Evolutionary conservation across 2,329 filamentous ascomycete genomes (phyloP).

Genomic region (Penicillium frequentans): DNA sequence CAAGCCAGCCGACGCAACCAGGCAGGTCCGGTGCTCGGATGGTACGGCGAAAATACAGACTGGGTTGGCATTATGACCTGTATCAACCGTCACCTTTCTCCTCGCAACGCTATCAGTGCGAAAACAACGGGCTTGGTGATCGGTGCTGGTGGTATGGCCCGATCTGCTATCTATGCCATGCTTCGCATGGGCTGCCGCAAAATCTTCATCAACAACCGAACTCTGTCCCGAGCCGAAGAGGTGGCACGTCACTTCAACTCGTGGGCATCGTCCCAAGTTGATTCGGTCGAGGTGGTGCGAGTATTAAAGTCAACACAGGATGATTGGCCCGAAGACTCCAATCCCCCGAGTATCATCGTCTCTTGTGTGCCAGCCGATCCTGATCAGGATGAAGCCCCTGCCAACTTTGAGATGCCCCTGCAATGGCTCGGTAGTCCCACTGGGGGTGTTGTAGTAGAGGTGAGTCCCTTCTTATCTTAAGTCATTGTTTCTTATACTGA

Average conservation of each 20-base stretch:
- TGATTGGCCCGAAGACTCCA: conserved; percentile 64
- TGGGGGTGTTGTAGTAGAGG: conserved; percentile 73
- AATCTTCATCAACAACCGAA: conserved; percentile 74
- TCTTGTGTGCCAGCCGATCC: conserved; percentile 74
- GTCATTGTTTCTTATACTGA: conserved; percentile 20
- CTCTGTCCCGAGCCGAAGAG: conserved; percentile 63
- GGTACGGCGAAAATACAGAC: conserved; percentile 48
- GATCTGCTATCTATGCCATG: conserved; percentile 76
- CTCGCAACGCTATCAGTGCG: conserved; percentile 54
- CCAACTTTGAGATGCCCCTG: conserved; percentile 68
- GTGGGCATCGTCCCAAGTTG: conserved; percentile 43
- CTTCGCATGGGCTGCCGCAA: conserved; percentile 74
- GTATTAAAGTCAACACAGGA: conserved; percentile 61
- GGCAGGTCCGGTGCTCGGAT: conserved; percentile 41
- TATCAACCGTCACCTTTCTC: conserved; percentile 43
- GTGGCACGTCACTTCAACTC: conserved; percentile 69
- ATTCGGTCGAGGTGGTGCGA: conserved; percentile 37
- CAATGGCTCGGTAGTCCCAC: conserved; percentile 72
- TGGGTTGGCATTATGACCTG: conserved; percentile 46
- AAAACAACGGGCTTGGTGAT: conserved; percentile 56
- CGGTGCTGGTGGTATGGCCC: conserved; percentile 71
- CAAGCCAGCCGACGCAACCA: conserved; percentile 45
- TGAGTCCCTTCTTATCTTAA: conserved; percentile 29
- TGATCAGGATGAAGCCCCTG: conserved; percentile 62
- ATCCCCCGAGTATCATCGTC: conserved; percentile 70